Conservation (phyloP, 2,329 filamentous ascomycete genomes). For the Trichothecium sympodiale region DNA sequence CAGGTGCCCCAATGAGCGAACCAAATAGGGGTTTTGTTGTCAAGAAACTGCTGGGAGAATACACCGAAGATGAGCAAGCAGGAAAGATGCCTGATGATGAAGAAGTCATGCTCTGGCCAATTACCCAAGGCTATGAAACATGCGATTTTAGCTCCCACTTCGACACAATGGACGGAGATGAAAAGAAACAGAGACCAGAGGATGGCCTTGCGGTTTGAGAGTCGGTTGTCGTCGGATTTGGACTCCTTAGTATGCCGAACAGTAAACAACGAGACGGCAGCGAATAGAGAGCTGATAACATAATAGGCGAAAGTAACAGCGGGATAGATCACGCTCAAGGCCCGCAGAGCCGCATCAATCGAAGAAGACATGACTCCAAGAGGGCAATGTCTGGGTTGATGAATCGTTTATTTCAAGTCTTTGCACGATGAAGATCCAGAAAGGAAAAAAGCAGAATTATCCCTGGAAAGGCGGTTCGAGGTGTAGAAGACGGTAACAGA, state of each 20-base stretch:
- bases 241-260: constrained; percentile 5
- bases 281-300: constrained; percentile 35
- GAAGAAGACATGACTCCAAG: constrained; percentile 8
- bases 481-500: too few relatives aligned
- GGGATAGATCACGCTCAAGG: constrained; percentile 49
- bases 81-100: constrained; percentile 46
- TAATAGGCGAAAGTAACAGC: constrained; percentile 47
- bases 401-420: too few relatives aligned
- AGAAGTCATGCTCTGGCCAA: constrained; percentile 34
- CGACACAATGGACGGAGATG: constrained; percentile 34
- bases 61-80: constrained; percentile 55
- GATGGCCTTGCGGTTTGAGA: constrained; percentile 11
- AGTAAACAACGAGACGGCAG: constrained; percentile 42
- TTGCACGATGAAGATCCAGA: too few relatives aligned
- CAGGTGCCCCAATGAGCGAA: constrained; percentile 55
- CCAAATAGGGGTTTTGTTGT: constrained; percentile 41
- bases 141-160: constrained; percentile 29
- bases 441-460: too few relatives aligned
- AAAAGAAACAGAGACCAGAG: constrained; percentile 33
- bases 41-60: constrained; percentile 42
- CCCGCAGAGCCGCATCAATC: constrained; percentile 22
- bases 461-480: too few relatives aligned
- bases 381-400: background rate
- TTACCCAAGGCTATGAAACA: constrained; percentile 19
- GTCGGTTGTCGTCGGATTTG: constrained; percentile 5